These are phyloP conservation scores for Apiospora aurea DNA, from an alignment of 2,329 filamentous ascomycete genomes.

Conservation along the genomic window DNA sequence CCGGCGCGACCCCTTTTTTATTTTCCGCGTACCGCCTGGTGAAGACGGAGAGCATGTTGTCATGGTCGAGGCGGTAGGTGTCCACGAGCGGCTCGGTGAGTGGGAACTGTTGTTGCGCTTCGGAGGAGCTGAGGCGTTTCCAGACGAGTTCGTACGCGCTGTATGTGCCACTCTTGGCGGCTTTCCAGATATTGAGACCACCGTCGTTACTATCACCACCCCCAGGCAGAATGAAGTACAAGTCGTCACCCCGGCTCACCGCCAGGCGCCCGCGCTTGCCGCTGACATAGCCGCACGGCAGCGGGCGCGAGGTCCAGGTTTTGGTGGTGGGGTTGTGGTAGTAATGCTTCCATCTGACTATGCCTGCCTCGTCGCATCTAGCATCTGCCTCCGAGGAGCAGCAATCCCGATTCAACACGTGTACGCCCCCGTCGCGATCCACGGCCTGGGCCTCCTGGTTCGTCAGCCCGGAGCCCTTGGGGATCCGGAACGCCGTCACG, in stretches of 20 bases:
- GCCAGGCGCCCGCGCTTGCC: conserved; percentile 47
- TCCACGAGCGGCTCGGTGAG: conserved; percentile 50
- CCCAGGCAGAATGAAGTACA: conserved; percentile 48
- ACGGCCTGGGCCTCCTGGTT: conserved; percentile 59
- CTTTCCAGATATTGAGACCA: conserved; percentile 43
- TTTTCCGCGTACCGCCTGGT: conserved; percentile 30
- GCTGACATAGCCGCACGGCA: conserved; percentile 41
- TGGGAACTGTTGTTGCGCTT: conserved; percentile 30
- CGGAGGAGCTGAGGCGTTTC: conserved; percentile 37
- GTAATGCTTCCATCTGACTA: conserved; percentile 49
- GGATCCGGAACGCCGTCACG: conserved; percentile 53
- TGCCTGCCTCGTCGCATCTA: conserved; percentile 27
- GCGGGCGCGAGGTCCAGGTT: conserved; percentile 43
- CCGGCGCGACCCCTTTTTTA: too few species aligned
- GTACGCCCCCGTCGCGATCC: conserved; percentile 53
- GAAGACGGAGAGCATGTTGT: conserved; percentile 47
- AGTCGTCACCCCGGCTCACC: conserved; percentile 42
- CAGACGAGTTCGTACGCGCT: conserved; percentile 46
- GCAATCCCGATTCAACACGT: conserved; percentile 56
- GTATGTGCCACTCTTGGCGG: conserved; percentile 40
- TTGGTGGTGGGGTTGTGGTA: conserved; percentile 39
- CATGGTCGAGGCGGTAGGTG: conserved; percentile 43
- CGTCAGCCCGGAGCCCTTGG: conserved; percentile 53
- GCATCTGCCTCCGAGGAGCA: conserved; percentile 27
- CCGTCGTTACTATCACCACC: conserved; percentile 17